Evolutionary conservation across 257 asterid species (phyloP), one percentile per base, ranked within the genome.

Genomic region (Ballota nigra): DNA sequence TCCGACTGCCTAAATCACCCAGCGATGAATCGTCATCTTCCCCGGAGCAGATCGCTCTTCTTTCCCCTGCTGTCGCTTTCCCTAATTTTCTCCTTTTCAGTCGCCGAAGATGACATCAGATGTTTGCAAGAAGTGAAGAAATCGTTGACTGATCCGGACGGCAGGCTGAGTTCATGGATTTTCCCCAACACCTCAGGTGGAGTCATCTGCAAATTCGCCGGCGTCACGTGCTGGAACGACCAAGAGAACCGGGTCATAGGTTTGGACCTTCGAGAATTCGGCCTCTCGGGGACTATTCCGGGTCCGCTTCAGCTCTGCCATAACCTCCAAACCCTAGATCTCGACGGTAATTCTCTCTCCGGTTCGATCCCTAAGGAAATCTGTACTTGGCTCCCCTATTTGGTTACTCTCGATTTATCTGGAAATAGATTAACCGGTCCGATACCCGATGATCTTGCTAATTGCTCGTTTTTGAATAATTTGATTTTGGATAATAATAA

Each of bases 371-470:
- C 99, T 4, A 6, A 78, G 24, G 73, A 82, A 75, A 85, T 95
- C 73, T 95, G 98, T 73, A 70, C 58, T 31, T 92, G 99, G 99
- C 66, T 95, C 70, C 96, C 97, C 5, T 92, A 84, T 83, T 80
- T 95, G 71, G 86, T 81, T 1, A 77, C 81, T 56, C 87, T 92
- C 22, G 98, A 95, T 78, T 78, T 95, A 70, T 86, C 99, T 13
- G 57, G 62, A n/a, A 95, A 95, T 26, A 29, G 12, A 23, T 83
- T 89, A 63, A 78, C 91, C 26, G 99, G 98, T 13, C 13, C 65
- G 8, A 95, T 95, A 33, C 99, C 99, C 19, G 85, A 73, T 10
- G 95, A 82, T 76, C 86, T 95, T 4, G 86, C 77, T 11, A 80
- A 84, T 22, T 95, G 97, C 74, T 33, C 87, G 60, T 92, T 78